A percentile compares a stretch with the other conserved stretches of the same genome.
Evolutionary conservation across 768 basidiomycete genomes (phyloP).

Genomic region (Hypholoma fasciculare): DNA sequence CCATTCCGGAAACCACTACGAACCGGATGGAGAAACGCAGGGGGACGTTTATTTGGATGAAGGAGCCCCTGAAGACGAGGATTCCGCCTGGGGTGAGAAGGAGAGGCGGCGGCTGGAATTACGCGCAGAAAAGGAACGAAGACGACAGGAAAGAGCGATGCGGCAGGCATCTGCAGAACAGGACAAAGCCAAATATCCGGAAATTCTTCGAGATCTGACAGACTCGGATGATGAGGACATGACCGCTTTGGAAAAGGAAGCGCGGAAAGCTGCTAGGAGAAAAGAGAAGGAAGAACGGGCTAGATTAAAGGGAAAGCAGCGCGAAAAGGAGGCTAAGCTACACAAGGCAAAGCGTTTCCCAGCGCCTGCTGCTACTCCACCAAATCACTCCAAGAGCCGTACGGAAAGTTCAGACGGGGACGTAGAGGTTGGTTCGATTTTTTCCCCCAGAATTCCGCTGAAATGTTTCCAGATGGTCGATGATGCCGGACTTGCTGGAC

Average conservation of each 20-base stretch:
- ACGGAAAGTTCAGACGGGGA: background rate
- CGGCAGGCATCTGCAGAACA: background rate
- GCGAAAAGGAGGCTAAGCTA: constrained; percentile 11
- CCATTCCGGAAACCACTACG: constrained; percentile 27
- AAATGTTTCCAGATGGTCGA: background rate
- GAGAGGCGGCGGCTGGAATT: constrained; percentile 6
- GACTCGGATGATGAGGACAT: constrained; percentile 44
- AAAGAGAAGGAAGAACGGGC: constrained; percentile 18
- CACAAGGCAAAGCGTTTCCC: constrained; percentile 23
- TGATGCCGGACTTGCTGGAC: background rate
- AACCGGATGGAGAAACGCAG: constrained; percentile 29
- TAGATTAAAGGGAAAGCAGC: constrained; percentile 11
- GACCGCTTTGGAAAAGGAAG: constrained; percentile 30
- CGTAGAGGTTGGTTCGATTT: background rate
- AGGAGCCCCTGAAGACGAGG: constrained; percentile 8
- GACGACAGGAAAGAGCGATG: background rate
- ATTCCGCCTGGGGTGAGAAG: constrained; percentile 17
- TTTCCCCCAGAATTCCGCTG: background rate
- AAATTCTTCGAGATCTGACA: constrained; percentile 34
- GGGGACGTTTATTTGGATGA: constrained; percentile 16
- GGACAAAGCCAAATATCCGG: constrained; percentile 29
- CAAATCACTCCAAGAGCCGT: background rate
- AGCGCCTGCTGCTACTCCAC: background rate
- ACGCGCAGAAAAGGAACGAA: constrained; percentile 2
- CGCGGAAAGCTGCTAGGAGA: constrained; percentile 26